These are phyloP conservation scores for Nakaseomyces nivariensis DNA, from an alignment of 1,139 yeast genomes.

Conservation along the genomic window DNA sequence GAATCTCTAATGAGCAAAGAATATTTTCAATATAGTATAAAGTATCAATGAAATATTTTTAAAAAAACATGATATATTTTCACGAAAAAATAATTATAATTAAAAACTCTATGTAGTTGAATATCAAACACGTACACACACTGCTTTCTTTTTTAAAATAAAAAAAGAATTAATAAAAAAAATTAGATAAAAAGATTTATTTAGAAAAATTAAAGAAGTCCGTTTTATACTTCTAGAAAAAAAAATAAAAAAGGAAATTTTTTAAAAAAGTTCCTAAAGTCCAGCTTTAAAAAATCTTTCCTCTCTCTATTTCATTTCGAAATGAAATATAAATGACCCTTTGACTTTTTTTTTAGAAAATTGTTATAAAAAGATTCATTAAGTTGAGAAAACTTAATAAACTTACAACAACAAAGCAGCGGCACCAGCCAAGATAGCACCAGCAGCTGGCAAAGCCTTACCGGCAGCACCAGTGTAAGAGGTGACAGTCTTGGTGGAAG, in stretches of 20 bases:
- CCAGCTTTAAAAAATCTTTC: too few relatives aligned
- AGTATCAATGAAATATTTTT: too few relatives aligned
- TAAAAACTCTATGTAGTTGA: conserved; percentile 2
- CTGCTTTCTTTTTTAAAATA: conserved; percentile 1
- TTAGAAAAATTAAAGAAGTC: neutral
- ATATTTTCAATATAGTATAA: too few relatives aligned
- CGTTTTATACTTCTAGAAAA: too few relatives aligned
- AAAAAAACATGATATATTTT: neutral
- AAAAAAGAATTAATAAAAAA: neutral
- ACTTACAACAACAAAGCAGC: conserved; percentile 28
- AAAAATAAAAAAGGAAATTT: too few relatives aligned
- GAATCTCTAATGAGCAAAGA: too few relatives aligned
- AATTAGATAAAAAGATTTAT: neutral
- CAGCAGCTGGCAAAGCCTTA: conserved; percentile 27
- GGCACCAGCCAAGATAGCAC: conserved; percentile 28
- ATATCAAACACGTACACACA: conserved; percentile 4
- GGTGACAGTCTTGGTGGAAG: conserved; percentile 9
- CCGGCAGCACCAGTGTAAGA: conserved; percentile 25
- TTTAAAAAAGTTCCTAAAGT: too few relatives aligned
- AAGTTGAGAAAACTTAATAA: neutral
- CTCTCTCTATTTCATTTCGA: too few relatives aligned
- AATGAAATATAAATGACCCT: too few relatives aligned
- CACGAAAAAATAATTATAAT: neutral
- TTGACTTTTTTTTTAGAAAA: neutral
- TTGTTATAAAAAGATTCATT: too few relatives aligned